phyloP scores from a whole-genome alignment of 1,139 yeast species.

The Saccharomyces hybrid region DNA sequence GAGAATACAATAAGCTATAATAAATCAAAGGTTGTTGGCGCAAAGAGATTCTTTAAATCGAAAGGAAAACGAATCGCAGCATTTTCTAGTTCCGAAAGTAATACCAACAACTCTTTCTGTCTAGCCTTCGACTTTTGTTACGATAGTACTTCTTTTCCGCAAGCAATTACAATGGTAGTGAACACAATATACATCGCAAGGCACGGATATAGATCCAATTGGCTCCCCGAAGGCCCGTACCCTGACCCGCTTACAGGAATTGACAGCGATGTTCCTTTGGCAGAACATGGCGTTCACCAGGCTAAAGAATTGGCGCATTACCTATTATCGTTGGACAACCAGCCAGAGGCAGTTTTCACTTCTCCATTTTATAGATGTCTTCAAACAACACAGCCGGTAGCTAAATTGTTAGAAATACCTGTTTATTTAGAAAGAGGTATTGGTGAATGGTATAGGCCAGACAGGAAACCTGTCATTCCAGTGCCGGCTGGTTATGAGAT shows the following conservation, averaged over 20 bases:
- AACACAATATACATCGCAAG: slow-evolving; percentile 38
- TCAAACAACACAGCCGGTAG: slow-evolving; percentile 70
- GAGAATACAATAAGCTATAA: not conserved
- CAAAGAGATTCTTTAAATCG: not conserved
- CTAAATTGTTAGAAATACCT: slow-evolving; percentile 47
- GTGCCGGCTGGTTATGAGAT: slow-evolving; percentile 49
- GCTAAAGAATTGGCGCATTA: slow-evolving; percentile 64
- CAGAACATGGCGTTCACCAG: slow-evolving; percentile 73
- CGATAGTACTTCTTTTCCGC: not conserved
- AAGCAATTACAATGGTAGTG: slow-evolving; percentile 22
- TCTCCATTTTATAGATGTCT: slow-evolving; percentile 90
- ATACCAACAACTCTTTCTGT: not conserved
- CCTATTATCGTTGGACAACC: slow-evolving; percentile 38
- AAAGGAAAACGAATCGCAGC: not conserved
- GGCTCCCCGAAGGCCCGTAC: slow-evolving; percentile 67
- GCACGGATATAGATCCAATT: slow-evolving; percentile 77
- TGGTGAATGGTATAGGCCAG: slow-evolving; percentile 62
- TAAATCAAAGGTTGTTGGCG: not conserved
- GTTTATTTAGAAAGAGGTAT: slow-evolving; percentile 63
- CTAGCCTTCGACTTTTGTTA: not conserved
- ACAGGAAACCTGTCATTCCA: slow-evolving; percentile 43
- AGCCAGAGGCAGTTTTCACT: slow-evolving; percentile 56
- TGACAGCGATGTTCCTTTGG: slow-evolving; percentile 72
- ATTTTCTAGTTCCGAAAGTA: not conserved
- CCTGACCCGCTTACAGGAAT: slow-evolving; percentile 75